Base-by-base conservation (phyloP, 1,284 basidiomycete species). In the Apiotrichum brassicae region DNA sequence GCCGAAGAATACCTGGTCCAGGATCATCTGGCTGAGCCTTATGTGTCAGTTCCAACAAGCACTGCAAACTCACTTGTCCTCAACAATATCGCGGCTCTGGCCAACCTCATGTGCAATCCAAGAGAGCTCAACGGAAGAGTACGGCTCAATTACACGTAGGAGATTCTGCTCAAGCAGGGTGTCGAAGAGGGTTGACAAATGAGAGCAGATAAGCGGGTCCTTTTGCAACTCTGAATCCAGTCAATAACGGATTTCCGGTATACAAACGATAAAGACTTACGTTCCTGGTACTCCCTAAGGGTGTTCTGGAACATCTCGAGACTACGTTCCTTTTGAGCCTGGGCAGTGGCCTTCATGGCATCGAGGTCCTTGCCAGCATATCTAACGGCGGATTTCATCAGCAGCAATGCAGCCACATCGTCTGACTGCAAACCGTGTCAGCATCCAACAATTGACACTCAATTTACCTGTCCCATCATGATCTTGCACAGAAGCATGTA, bases 401-500 rank as follows among this genome's bases (percentile, higher is more conserved):
- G 80, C 12, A 95, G 77, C 14, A 97, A 82, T 0, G 86, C 81
- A 0, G 84, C 84, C 1, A 97, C 89, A 61, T 98, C 94, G 66
- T 97, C 92, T 0, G 92, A 85, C 91, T 94, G 55, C 12, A 55
- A 23, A 5, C n/a, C 23, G 11, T 8, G 19, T 46, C 16, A 48
- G 34, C 6, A 11, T 3, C 9, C 13, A 7, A 14, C 2, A 13
- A 33, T 2, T 6, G 6, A 8, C 3, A 18, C 85, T 57, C 54
- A 92, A 19, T 85, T 57, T 54, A 92, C 90, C 62, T 93, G 71
- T 64, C 92, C 92, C 62, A 97, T 79, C 94, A 98, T 98, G 67
- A 97, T 86, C 73, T 97, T 97, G 75, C 94, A 97, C 41, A 97
- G 75, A 13, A 97, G 78, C 92, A 97, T 95, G 74, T 97, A 97